These are phyloP conservation scores for Colletotrichum sp. DNA, from an alignment of 2,329 filamentous ascomycete genomes.

Conservation along the genomic window DNA sequence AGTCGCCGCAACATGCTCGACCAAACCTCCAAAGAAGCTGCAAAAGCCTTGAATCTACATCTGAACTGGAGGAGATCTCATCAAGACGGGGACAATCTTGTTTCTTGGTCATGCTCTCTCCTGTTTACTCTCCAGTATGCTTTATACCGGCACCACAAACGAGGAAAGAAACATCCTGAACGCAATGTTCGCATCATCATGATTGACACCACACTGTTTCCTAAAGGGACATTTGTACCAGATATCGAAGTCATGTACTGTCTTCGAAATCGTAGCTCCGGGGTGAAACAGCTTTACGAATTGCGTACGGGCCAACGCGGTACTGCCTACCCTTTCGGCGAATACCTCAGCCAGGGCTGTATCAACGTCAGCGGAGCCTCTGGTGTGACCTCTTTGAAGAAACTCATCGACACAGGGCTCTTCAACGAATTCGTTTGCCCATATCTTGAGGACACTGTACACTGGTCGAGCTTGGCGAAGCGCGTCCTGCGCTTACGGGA, in stretches of 20 bases:
- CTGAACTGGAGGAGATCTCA: background rate
- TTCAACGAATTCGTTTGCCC: background rate
- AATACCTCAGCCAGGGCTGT: background rate
- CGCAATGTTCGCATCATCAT: background rate
- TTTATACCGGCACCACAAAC: background rate
- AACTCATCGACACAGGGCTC: background rate
- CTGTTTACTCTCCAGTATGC: background rate
- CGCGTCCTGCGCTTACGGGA: background rate
- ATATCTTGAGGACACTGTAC: rapidly evolving
- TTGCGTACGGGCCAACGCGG: background rate
- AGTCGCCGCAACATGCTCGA: background rate
- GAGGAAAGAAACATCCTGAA: rapidly evolving
- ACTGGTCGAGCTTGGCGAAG: background rate
- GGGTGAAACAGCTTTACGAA: background rate
- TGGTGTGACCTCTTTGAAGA: background rate
- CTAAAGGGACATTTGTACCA: background rate
- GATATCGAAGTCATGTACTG: background rate
- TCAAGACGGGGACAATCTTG: background rate
- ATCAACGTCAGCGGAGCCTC: background rate
- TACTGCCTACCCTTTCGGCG: too few relatives aligned
- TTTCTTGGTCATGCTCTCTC: background rate
- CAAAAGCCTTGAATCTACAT: background rate
- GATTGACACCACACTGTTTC: background rate
- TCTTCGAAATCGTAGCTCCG: too few relatives aligned
- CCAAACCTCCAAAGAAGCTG: background rate